phyloP scores from a whole-genome alignment of 768 basidiomycete species.

The Leccinum aurantiacum region DNA sequence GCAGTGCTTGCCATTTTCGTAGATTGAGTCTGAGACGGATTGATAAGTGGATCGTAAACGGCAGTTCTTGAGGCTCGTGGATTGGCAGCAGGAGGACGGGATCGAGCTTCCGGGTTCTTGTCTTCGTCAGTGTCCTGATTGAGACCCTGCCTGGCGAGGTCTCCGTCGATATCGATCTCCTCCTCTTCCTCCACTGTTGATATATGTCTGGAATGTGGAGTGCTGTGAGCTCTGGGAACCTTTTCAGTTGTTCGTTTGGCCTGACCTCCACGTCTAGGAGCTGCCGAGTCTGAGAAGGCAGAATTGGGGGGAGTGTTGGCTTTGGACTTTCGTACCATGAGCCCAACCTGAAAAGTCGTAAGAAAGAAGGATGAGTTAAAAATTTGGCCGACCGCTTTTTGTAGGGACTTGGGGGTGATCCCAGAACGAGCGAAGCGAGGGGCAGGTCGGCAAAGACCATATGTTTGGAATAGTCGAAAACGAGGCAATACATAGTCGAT shows the following conservation, averaged over 20 bases:
- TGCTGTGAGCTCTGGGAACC: neutral
- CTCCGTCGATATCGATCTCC: neutral
- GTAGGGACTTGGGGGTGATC: neutral
- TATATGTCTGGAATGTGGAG: neutral
- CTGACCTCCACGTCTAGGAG: neutral
- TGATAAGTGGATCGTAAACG: neutral
- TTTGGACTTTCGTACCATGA: neutral
- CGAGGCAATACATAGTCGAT: too few species aligned
- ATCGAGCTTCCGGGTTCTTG: neutral
- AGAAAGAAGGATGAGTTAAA: neutral
- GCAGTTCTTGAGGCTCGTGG: neutral
- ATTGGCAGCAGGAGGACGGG: neutral
- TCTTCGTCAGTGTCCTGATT: neutral
- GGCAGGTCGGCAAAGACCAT: too few species aligned
- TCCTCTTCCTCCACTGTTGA: neutral
- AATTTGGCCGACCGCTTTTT: neutral
- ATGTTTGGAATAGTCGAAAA: too few species aligned
- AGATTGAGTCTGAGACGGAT: neutral
- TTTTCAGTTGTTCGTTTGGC: neutral
- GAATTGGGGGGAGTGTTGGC: neutral
- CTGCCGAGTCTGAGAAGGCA: neutral
- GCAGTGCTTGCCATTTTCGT: neutral
- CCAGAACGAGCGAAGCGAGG: too few species aligned
- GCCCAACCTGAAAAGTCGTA: neutral
- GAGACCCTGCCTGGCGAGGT: neutral